Base-by-base conservation (phyloP, 2,329 filamentous ascomycete species). In the Fusarium praegraminearum region DNA sequence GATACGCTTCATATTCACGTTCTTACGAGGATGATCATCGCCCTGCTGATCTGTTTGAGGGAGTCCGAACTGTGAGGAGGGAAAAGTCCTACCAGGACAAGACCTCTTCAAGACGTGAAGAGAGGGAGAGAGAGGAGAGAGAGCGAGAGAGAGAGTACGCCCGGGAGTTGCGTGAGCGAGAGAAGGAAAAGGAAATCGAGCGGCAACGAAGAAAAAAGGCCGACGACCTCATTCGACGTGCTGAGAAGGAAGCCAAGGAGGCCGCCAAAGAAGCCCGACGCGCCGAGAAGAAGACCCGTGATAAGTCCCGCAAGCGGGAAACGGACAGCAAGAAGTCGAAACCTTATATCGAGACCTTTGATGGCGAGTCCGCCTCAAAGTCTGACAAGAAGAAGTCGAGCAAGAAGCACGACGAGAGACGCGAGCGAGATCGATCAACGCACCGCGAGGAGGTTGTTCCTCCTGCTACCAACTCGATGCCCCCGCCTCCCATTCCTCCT, bases 1-100 rank as follows among this genome's bases (percentile, higher is more conserved):
- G 77, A 13, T 83, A 83, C 66, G 49, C 73, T 22, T 50, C 74
- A 28, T 76, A 74, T 52, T 74, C 82, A 15, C 75, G 78, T 20
- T 85, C 84, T 11, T 86, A 80, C 18, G 84, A 86, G 26, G 81
- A 85, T 22, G 81, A 85, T 6, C 73, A 84, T 8, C 72, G 73
- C 18, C 75, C 80, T 22, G 75, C 77, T 18, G 78, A 79, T 33
- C 74, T 79, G 12, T 86, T 84, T 61, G 85, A 88, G n/a, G 84
- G 87, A 26, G 58, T 60, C 8, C 67, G 70, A 41, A 65, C 83
- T 8, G 82, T 75, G 43, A 75, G 84, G 49, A 85, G 85, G 20
- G 78, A 85, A 7, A 75, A 83, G 3, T 85, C 83, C 57, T 86
- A 86, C 57, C 78, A 79, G 36, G 83, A 85, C 52, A 81, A 82